Base-by-base conservation (phyloP, 2,329 filamentous ascomycete species). In the Fonsecaea monophora region DNA sequence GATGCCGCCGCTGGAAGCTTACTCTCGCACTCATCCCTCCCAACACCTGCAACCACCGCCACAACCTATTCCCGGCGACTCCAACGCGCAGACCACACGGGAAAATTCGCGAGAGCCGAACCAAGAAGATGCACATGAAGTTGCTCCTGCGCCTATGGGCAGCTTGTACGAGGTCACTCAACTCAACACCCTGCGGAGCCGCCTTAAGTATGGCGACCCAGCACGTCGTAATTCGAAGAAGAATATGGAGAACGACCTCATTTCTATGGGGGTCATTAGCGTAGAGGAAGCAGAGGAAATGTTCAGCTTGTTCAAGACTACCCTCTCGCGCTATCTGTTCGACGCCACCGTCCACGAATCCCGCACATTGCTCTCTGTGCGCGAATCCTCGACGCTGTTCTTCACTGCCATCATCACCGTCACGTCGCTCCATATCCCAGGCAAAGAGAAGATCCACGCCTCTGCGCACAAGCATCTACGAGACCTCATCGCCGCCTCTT, bases 381-480 rank as follows among this genome's bases (percentile, higher is more conserved):
- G 87, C 15, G 82, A 83, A 18, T 82, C 81, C 15, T 88, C 86
- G 1, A 81, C 84, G 0, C 77, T 87, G 1, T 77, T 89, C 10
- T 83, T 85, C 0, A 84, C 82, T 0, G 83, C 84, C 0, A 84
- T 86, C 25, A 79, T 87, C 5, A 85, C 86, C 0, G 85, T 89
- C 0, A 83, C 85, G 2, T 85, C 86, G 0, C 78, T 88, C 2
- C 86, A 88, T 72, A 84, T 87, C 45, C 84, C 86, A 1, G 82
- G 81, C 48, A 83, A 82, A 57, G 84, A 83, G 4, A 78, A 79
- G 13, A 82, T 84, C 2, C 84, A 88, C 65, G 82, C 82, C 3
- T 75, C 79, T 1, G 87, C 86, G 73, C 87, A 85, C 73, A 80
- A 81, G 60, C 85, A 87, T 67, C 87, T 88, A 69, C 81, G 86